Base-by-base conservation (phyloP, 371 early-diverging fungal genomes). In the Mucor ambiguus region DNA sequence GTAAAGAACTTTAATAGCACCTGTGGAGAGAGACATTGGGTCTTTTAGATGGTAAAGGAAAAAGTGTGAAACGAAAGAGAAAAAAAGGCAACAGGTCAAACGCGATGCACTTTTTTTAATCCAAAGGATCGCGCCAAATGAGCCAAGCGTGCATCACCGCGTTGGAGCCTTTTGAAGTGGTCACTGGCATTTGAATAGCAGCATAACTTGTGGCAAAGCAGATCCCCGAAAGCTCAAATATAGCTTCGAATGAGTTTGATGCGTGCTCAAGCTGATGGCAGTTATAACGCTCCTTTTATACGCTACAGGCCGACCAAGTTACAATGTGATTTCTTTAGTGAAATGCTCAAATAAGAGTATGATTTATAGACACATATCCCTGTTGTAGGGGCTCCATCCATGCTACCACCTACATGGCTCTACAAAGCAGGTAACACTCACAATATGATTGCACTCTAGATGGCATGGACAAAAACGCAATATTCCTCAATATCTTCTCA, bases 1-100 rank as follows among this genome's bases (percentile, higher is more conserved):
- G 63, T 71, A 82, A 57, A 86, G 70, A 20, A 78, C 77, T 43
- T 79, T 73, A 49, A 85, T 75, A 46, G 81, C 70, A 46, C 78
- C 79, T 48, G 68, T 44, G 9, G 85, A 75, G 24, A 80, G 71
- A 30, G 78, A 73, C 9, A 69, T 80, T 61, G 24, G 67, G 63
- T 28, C 29, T 35, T 26, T 33, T 24, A 16, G 5, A 11, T 43
- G 24, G 30, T 4, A 10, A 6, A 18, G 24, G 1, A 41, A 18
- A 41, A 18, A 41, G 41, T 41, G 18, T n/a, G 3, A 44, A 59
- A 24, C 29, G 28, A 35, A 32, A 59, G 32, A 61, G 44, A 24
- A 20, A 26, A 33, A 14, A 26, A 16, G 22, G 20, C 24, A 52
- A 12, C 4, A 20, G 14, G 12, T 26, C 24, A 26, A 61, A 61